A percentile compares a stretch with the other conserved stretches of the same genome.
These are phyloP conservation scores for Colletotrichum magnum DNA, from an alignment of 2,329 filamentous ascomycete genomes.

Conservation along the genomic window DNA sequence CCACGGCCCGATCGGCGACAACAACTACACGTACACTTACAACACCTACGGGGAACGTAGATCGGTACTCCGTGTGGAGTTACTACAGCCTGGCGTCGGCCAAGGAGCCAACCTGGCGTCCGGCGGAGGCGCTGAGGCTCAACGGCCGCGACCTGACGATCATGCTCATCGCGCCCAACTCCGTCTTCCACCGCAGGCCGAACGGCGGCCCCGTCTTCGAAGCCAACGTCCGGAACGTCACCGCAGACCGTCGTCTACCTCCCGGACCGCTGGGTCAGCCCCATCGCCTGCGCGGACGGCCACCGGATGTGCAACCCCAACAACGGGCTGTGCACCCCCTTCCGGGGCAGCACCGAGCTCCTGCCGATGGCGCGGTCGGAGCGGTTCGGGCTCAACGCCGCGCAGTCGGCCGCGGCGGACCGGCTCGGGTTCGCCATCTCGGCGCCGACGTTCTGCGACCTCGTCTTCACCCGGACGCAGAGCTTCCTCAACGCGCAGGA, in stretches of 20 bases:
- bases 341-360: background rate
- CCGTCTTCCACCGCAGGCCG: constrained; percentile 11
- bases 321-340: constrained; percentile 5
- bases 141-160: constrained; percentile 17
- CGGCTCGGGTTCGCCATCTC: background rate
- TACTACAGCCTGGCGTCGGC: background rate
- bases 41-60: constrained; percentile 11
- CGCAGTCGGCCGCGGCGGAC: background rate
- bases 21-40: constrained; percentile 15
- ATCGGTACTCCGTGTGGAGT: constrained; percentile 10
- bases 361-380: background rate
- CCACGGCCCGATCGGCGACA: background rate
- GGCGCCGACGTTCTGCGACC: constrained; percentile 5
- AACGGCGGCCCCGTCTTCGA: constrained; percentile 31
- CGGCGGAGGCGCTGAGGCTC: constrained; percentile 2
- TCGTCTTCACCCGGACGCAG: constrained; percentile 22
- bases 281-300: constrained; percentile 22
- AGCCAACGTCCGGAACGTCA: background rate
- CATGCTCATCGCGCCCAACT: constrained; percentile 25
- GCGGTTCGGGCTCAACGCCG: background rate
- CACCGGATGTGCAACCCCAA: constrained; percentile 32
- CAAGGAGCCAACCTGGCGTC: background rate
- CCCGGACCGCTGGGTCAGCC: constrained; percentile 10
- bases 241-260: background rate
- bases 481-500: constrained; percentile 19